These are phyloP conservation scores for Sporothrix phasma DNA, from an alignment of 2,329 filamentous ascomycete species.

Conservation along the genomic window DNA sequence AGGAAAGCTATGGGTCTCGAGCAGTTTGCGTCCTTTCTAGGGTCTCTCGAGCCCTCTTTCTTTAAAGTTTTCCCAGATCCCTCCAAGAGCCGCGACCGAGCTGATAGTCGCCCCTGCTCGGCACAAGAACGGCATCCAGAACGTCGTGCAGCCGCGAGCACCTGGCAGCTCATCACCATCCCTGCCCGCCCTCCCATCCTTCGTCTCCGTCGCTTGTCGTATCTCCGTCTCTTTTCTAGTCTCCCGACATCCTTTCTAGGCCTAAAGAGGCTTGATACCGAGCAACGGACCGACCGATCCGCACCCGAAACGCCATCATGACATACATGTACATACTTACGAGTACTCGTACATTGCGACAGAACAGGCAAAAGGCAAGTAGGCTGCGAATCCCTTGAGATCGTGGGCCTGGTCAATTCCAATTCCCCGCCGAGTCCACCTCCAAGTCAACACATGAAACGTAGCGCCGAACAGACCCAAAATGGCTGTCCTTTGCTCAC, in stretches of 20 bases:
- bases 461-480: slow-evolving; percentile 1
- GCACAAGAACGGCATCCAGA: not conserved
- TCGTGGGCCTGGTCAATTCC: not conserved
- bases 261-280: not conserved
- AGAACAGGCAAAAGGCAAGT: not conserved
- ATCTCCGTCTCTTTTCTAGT: not conserved
- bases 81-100: not conserved
- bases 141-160: not conserved
- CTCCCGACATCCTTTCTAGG: not conserved
- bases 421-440: not conserved
- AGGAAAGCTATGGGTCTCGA: not conserved
- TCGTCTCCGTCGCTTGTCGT: not conserved
- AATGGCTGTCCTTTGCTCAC: not conserved
- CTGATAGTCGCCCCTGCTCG: not conserved
- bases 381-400: too few relatives aligned
- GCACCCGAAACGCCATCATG: not conserved
- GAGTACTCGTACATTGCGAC: too few relatives aligned
- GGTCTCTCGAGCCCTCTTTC: not conserved
- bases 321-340: not conserved
- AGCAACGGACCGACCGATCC: not conserved
- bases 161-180: not conserved
- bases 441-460: slow-evolving; percentile 9
- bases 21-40: not conserved
- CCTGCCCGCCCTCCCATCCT: not conserved
- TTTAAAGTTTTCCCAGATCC: not conserved